Evolutionary conservation across 208 protist genomes (phyloP), one percentile per base, ranked within the genome.

Genomic region (Vickermania ingenoplastis): DNA sequence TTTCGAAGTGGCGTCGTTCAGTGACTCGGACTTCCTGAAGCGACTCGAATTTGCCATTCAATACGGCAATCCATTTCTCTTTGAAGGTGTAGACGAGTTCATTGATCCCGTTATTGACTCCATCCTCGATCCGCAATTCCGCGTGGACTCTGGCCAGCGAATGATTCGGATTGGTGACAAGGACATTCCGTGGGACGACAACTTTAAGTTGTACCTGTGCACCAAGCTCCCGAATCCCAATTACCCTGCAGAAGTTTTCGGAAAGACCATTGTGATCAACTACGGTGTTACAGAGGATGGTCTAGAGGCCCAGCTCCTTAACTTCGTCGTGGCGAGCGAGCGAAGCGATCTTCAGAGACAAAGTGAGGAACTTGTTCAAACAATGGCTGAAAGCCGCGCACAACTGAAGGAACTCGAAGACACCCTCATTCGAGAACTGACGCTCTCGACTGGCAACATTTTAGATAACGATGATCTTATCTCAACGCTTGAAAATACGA

Each of bases 401-500:
- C 83, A 95, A 70, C 94, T 99, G 27, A 97, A 99, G 79, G 80
- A 98, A 66, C 83, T 99, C 5, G 97, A 99, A 75, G 97, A 98
- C 75, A 96, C 96, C 17, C 90, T 99, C n/a, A 96, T 99, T 29
- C 81, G 91, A 41, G 96, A 99, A 70, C 82, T 99, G 26, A 92
- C 82, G 13, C 80, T 96, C 24, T 80, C 96, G 23, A 98, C 87
- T 21, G 97, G 97, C 51, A 96, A 98, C 71, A 99, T 99, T 57
- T 85, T 99, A 21, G 98, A 99, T 65, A 99, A 99, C 74, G 86
- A 92, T 56, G 97, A 99, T 28, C 85, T 99, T 24, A 99, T 99
- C 59, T 77, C 78, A 11, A 99, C 97, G 17, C 85, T 99, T 5
- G 97, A 99, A 65, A 92, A 97, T 67, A 99, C 98, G 28, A 99